Base-by-base conservation (phyloP, 2,329 filamentous ascomycete species). In the Chrysosporium queenslandicum region DNA sequence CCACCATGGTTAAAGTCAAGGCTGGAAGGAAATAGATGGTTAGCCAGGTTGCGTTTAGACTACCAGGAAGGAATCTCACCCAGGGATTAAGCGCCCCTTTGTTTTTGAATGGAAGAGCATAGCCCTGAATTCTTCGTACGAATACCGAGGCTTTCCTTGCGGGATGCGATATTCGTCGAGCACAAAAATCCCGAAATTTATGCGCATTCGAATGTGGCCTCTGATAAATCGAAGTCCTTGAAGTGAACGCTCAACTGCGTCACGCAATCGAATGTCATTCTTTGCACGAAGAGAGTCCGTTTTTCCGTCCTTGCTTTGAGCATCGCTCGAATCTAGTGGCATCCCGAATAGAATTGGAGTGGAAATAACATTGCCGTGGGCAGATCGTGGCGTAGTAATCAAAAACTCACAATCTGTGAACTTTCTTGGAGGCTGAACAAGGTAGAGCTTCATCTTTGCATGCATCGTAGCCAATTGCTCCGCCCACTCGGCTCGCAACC, bases 141-240 rank as follows among this genome's bases (percentile, higher is more conserved):
- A 53, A 55, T 70, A 69, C 27, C 54, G 58, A 4, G 54, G 21
- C 30, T 58, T 60, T 29, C 64, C 56, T 1, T 58, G 47, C 0
- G 68, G 63, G 16, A 55, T 48, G 12, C 63, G 63, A 49, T 68
- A 73, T 11, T 64, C 58, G 8, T 66, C 61, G 21, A 74, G 62
- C 2, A 68, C 61, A 50, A 74, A 68, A 2, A 64, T 62, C 3
- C 71, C 71, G 45, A 74, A 66, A 21, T 68, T 68, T 2, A 71
- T 63, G 36, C 71, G 64, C 68, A 74, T 70, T 9, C 67, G 67
- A 30, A 70, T 54, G 52, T 68, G 63, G 25, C 66, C 64, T 46
- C 63, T 61, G 16, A 68, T 60, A 41, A 63, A 63, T 4, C 62
- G 58, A 46, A 69, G 58, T 7, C 61, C 60, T 27, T 60, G 61